phyloP scores from a whole-genome alignment of 805 yeast genomes.

The Kuraishia capsulata region DNA sequence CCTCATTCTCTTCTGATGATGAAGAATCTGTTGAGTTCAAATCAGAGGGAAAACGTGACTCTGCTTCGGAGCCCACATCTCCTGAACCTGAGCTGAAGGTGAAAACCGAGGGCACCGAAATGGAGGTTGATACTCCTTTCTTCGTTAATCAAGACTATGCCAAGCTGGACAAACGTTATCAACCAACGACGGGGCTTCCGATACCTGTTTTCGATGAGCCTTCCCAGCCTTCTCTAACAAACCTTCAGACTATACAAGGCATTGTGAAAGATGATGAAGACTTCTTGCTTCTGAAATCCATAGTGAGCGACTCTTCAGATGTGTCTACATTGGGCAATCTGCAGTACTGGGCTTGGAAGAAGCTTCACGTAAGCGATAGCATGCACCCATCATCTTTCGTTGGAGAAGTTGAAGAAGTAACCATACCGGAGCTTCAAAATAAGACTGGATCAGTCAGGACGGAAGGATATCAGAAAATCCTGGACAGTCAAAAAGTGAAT shows the following conservation, averaged over 20 bases:
- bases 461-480: constrained; percentile 64
- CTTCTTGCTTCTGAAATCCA: constrained; percentile 37
- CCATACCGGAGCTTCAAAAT: constrained; percentile 23
- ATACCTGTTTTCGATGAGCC: constrained; percentile 45
- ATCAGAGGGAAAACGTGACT: constrained; percentile 12
- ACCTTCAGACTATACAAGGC: constrained; percentile 40
- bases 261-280: constrained; percentile 73
- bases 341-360: constrained; percentile 64
- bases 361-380: constrained; percentile 22
- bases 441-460: constrained; percentile 57
- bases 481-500: constrained; percentile 62
- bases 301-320: constrained; percentile 21
- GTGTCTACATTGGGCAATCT: constrained; percentile 21
- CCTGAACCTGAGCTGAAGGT: background rate
- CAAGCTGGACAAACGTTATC: constrained; percentile 26
- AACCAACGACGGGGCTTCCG: constrained; percentile 45
- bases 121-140: constrained; percentile 8
- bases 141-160: constrained; percentile 16
- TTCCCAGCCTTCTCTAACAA: constrained; percentile 29
- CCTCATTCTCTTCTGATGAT: constrained; percentile 17
- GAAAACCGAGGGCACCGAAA: background rate
- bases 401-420: constrained; percentile 17
- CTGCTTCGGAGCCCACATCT: background rate
- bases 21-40: too few relatives aligned
- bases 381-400: constrained; percentile 18